Evolutionary conservation across 495 filamentous ascomycete genomes (phyloP).

Genomic region (Talaromyces stipitatus): DNA sequence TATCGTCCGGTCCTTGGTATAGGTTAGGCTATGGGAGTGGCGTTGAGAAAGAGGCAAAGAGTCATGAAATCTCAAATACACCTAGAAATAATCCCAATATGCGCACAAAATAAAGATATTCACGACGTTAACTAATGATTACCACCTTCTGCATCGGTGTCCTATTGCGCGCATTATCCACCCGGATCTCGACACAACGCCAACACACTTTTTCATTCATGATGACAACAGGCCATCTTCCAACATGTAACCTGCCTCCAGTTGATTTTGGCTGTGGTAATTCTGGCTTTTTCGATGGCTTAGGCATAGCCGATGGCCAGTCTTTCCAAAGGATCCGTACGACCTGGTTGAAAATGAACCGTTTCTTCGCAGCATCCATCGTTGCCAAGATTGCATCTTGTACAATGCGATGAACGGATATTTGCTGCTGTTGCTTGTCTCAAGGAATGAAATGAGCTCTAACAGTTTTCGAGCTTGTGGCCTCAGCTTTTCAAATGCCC

Average conservation of each 20-base stretch:
- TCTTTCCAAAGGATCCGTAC: constrained; percentile 13
- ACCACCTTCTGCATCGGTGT: too few species aligned
- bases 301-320: constrained; percentile 17
- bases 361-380: constrained; percentile 13
- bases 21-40: too few species aligned
- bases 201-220: too few species aligned
- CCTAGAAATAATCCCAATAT: too few species aligned
- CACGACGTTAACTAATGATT: too few species aligned
- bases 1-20: too few species aligned
- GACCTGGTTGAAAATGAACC: constrained; percentile 8
- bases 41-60: too few species aligned
- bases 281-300: constrained; percentile 15
- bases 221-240: constrained; percentile 15
- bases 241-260: constrained; percentile 10
- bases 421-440: constrained; percentile 14
- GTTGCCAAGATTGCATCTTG: constrained; percentile 18
- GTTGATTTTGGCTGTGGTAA: constrained; percentile 13
- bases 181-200: too few species aligned
- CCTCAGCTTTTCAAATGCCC: constrained; percentile 26
- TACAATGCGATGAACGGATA: constrained; percentile 24
- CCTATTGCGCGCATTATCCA: too few species aligned
- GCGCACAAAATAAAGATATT: too few species aligned
- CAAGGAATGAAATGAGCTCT: constrained; percentile 24
- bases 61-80: too few species aligned
- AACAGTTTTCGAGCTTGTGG: constrained; percentile 14